A percentile compares a stretch with the other conserved stretches of the same genome.
These are phyloP conservation scores for Beauveria bassiana DNA, from an alignment of 2,329 filamentous ascomycete species.

Conservation along the genomic window DNA sequence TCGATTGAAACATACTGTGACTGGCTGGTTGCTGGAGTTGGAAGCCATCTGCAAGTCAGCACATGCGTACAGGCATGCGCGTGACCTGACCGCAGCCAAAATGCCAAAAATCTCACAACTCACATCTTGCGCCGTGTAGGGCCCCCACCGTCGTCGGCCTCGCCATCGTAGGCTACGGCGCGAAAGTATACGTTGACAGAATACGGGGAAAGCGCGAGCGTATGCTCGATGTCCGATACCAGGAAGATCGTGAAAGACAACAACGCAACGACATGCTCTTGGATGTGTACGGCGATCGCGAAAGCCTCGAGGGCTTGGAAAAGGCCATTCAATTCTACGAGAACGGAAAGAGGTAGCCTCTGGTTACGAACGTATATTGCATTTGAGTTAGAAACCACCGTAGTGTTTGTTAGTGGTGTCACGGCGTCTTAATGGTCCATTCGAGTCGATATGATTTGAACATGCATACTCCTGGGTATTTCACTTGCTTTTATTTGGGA, in stretches of 20 bases:
- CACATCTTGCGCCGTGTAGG: conserved; percentile 17
- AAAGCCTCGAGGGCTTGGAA: conserved; percentile 40
- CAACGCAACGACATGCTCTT: conserved; percentile 35
- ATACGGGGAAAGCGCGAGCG: conserved; percentile 19
- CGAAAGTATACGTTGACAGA: conserved; percentile 25
- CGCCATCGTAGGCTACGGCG: conserved; percentile 27
- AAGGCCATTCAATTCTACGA: conserved; percentile 41
- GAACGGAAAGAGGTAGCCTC: conserved; percentile 13
- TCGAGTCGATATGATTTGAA: not conserved
- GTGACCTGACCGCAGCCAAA: not conserved
- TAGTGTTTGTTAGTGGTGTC: not conserved
- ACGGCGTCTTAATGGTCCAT: not conserved
- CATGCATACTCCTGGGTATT: not conserved
- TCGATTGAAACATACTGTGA: not conserved
- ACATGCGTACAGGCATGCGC: not conserved
- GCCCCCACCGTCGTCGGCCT: conserved; percentile 25
- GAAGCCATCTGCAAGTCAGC: not conserved
- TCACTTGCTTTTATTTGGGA: not conserved
- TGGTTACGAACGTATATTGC: not conserved
- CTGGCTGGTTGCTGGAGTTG: not conserved
- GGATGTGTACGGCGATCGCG: conserved; percentile 43
- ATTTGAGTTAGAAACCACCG: not conserved
- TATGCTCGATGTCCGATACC: conserved; percentile 25
- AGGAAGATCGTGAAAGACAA: conserved; percentile 27
- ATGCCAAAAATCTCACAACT: not conserved